phyloP scores from a whole-genome alignment of 1,284 basidiomycete species.

The Puccinia coronata region DNA sequence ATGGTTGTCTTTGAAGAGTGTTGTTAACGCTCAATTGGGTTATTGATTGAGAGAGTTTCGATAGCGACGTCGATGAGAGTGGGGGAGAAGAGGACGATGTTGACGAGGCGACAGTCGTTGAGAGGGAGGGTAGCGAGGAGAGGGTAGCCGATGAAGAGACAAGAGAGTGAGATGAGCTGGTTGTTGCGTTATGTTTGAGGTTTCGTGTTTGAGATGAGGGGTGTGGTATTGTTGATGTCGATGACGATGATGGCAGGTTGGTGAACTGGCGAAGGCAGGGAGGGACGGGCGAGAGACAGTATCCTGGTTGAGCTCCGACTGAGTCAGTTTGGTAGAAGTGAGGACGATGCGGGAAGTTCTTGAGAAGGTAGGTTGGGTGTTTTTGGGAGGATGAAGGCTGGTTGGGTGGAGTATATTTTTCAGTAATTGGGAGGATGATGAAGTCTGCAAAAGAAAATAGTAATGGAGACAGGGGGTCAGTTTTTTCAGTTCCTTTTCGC shows the following conservation, averaged over 20 bases:
- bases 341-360: conserved; percentile 13
- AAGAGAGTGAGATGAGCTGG: background rate
- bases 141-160: background rate
- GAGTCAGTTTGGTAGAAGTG: conserved; percentile 2
- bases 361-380: conserved; percentile 11
- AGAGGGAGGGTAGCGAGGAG: background rate
- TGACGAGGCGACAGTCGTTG: background rate
- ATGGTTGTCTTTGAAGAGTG: background rate
- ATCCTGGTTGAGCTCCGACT: conserved; percentile 13
- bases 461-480: no score
- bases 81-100: background rate
- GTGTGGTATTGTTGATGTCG: background rate
- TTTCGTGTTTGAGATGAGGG: background rate
- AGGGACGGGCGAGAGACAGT: conserved; percentile 13
- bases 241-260: no score
- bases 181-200: background rate
- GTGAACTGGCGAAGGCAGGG: background rate
- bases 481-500: no score
- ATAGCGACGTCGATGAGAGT: background rate
- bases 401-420: background rate
- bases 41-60: background rate
- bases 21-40: background rate
- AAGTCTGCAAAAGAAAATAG: background rate
- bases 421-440: conserved; percentile 1
- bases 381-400: background rate